phyloP scores from a whole-genome alignment of 257 asterid genomes.

The Penstemon davidsonii region DNA sequence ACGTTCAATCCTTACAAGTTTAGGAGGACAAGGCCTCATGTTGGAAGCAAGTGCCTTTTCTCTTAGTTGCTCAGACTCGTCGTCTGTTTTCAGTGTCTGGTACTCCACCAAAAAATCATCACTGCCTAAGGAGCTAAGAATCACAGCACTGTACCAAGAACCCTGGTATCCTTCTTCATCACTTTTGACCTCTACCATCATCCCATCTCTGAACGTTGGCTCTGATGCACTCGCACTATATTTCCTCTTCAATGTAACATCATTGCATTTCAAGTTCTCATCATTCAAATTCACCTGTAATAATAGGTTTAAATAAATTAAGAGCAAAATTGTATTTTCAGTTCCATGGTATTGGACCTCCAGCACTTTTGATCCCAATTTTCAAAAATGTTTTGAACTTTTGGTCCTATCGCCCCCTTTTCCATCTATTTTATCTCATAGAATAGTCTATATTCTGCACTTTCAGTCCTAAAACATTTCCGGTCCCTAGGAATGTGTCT shows the following conservation, averaged over 20 bases:
- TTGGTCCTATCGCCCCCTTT: too few relatives aligned
- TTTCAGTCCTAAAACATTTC: too few relatives aligned
- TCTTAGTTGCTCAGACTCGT: slow-evolving; percentile 41
- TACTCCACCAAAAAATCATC: slow-evolving; percentile 54
- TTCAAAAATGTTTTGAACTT: too few relatives aligned
- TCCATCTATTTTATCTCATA: too few relatives aligned
- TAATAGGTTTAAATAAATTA: too few relatives aligned
- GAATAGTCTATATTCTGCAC: too few relatives aligned
- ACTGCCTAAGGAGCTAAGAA: slow-evolving; percentile 32
- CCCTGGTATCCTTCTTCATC: slow-evolving; percentile 69
- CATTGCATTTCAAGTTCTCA: slow-evolving; percentile 28
- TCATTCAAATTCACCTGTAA: slow-evolving; percentile 37
- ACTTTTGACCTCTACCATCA: slow-evolving; percentile 65
- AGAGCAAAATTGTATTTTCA: too few relatives aligned
- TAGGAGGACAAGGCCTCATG: slow-evolving; percentile 62
- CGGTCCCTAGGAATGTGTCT: too few relatives aligned
- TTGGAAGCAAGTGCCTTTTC: slow-evolving; percentile 42
- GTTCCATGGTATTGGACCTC: too few relatives aligned
- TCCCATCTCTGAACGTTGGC: slow-evolving; percentile 42
- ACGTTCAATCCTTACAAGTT: slow-evolving; percentile 30
- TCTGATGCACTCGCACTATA: slow-evolving; percentile 27
- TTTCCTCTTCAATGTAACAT: slow-evolving; percentile 37
- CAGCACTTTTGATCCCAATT: too few relatives aligned
- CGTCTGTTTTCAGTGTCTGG: slow-evolving; percentile 53
- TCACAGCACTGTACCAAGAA: slow-evolving; percentile 58